Evolutionary conservation across 495 filamentous ascomycete species (phyloP).

Genomic region (Xylaria flabelliformis): DNA sequence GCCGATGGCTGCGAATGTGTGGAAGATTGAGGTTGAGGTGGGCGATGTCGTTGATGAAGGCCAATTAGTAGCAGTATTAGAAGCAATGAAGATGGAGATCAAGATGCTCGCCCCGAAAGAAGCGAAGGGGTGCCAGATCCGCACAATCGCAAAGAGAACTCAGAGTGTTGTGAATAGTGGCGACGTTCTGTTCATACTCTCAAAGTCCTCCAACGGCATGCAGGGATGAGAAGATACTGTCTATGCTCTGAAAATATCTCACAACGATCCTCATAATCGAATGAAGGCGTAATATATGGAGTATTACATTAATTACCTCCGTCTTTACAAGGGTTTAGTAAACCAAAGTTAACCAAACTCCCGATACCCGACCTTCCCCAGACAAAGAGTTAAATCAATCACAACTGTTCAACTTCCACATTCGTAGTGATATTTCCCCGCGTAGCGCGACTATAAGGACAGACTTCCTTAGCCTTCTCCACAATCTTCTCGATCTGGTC

Average conservation of each 20-base stretch:
- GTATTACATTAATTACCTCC: not conserved
- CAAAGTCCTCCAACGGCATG: not conserved
- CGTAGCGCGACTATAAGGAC: constrained; percentile 30
- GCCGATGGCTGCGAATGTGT: constrained; percentile 62
- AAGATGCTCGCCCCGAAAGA: constrained; percentile 41
- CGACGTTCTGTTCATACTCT: constrained; percentile 2
- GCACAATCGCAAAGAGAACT: not conserved
- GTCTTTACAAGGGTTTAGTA: not conserved
- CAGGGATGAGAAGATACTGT: not conserved
- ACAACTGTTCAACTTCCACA: constrained; percentile 21
- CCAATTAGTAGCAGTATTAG: constrained; percentile 51
- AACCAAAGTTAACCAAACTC: not conserved
- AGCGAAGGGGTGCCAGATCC: not conserved
- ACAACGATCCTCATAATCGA: not conserved
- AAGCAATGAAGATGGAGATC: constrained; percentile 64
- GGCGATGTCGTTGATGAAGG: constrained; percentile 45
- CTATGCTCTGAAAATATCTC: not conserved
- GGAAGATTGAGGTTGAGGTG: constrained; percentile 59
- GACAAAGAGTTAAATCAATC: not conserved
- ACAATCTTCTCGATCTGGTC: constrained; percentile 22
- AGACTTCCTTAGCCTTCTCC: constrained; percentile 20
- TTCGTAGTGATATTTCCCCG: constrained; percentile 23
- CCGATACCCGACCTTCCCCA: not conserved
- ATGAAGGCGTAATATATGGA: not conserved
- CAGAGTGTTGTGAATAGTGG: not conserved